Base-by-base conservation (phyloP, 2,329 filamentous ascomycete species). In the Geosmithia flava region DNA sequence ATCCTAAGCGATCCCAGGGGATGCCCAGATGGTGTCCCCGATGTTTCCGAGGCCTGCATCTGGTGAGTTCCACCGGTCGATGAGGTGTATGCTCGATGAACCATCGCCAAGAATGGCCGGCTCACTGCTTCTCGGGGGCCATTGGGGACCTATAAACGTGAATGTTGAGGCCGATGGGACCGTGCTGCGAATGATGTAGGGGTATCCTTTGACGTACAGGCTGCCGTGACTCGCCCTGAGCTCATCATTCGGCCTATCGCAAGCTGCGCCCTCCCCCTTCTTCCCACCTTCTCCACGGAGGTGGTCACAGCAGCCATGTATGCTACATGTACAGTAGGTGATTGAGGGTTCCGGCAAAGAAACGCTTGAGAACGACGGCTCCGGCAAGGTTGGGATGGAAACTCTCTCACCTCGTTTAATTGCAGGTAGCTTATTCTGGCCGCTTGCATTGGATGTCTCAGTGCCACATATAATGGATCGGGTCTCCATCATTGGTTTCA, bases 261-360 rank as follows among this genome's bases (percentile, higher is more conserved):
- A 7, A 40, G 53, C 0, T 40, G 44, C 6, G 30, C 17, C 10
- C 19, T 59, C 3, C 52, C 59, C 17, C 57, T 60, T 7, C 47
- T 71, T 10, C 62, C 66, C 0, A 59, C 52, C 1, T 58, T 74
- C 1, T 51, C 55, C 5, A 50, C 70, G 1, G 52, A 49, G 1
- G 64, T 71, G 17, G 53, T 74, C 27, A 58, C 69, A 0, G 65
- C 68, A 0, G 65, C 66, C 1, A 54, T 76, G 55, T 44, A n/a
- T n/a, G n/a, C n/a, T n/a, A n/a, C n/a, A n/a, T n/a, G n/a, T 77
- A 6, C 58, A 72, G 15, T 68, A 72, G 50, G 66, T 63, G 0
- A 44, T 70, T 1, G 56, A 66, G 29, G 72, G 74, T 0, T 66
- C 74, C 37, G 66, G 69, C 45, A 70, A 69, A 54, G 70, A 75